Conservation (phyloP, 495 filamentous ascomycete species). For the Rostrohypoxylon terebratum region DNA sequence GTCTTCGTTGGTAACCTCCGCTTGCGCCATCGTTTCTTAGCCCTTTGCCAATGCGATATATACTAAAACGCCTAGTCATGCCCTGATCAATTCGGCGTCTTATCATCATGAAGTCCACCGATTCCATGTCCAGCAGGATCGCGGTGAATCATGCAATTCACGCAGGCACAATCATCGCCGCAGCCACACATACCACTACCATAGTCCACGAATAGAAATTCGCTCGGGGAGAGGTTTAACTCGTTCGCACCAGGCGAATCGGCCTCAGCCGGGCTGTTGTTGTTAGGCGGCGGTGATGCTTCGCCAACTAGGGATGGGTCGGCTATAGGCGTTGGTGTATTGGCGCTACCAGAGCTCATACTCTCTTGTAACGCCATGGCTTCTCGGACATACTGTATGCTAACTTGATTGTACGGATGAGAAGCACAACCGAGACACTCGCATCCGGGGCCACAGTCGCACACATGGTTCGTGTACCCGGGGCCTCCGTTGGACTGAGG, state of each 20-base stretch:
- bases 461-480: conserved; percentile 59
- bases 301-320: conserved; percentile 33
- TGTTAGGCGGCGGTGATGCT: conserved; percentile 43
- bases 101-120: conserved; percentile 15
- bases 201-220: conserved; percentile 65
- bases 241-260: conserved; percentile 58
- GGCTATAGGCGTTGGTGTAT: conserved; percentile 14
- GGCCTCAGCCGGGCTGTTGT: conserved; percentile 56
- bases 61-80: conserved; percentile 4
- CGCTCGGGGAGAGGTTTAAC: conserved; percentile 53
- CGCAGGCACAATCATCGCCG: conserved; percentile 64
- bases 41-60: not conserved
- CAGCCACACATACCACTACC: conserved; percentile 58
- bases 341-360: conserved; percentile 19
- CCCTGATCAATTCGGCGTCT: conserved; percentile 18
- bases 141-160: conserved; percentile 60
- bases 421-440: conserved; percentile 75
- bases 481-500: conserved; percentile 23
- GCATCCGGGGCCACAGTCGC: conserved; percentile 74
- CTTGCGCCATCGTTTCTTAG: conserved; percentile 24
- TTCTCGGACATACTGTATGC: conserved; percentile 69
- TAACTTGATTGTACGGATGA: conserved; percentile 80
- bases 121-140: conserved; percentile 10
- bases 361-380: conserved; percentile 41
- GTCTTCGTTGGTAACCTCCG: conserved; percentile 30